A percentile compares a stretch with the other conserved stretches of the same genome.
Evolutionary conservation across 2,329 filamentous ascomycete genomes (phyloP).

Genomic region (Penicillium sp.): DNA sequence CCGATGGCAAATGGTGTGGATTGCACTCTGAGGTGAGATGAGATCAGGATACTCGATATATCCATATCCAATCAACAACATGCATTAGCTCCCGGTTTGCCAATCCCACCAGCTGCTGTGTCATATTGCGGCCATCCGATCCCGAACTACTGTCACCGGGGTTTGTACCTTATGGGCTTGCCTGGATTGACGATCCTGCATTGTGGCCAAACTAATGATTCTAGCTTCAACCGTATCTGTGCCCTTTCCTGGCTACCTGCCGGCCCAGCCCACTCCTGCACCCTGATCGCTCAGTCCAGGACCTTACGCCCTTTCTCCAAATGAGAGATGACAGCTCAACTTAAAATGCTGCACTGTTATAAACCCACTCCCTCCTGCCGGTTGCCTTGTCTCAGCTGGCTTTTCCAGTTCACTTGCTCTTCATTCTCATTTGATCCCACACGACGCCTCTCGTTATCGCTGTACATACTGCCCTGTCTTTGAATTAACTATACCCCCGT

Average conservation of each 20-base stretch:
- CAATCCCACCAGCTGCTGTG: conserved; percentile 17
- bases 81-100: conserved; percentile 4
- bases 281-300: conserved; percentile 16
- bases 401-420: conserved; percentile 2
- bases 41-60: not conserved
- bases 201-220: conserved; percentile 11
- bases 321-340: conserved; percentile 22
- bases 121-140: conserved; percentile 17
- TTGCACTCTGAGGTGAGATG: not conserved
- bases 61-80: conserved; percentile 6
- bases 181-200: conserved; percentile 7
- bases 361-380: conserved; percentile 10
- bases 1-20: conserved; percentile 3
- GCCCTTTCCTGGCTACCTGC: conserved; percentile 16
- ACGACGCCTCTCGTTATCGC: not conserved
- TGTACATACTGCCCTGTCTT: conserved; percentile 16
- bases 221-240: conserved; percentile 19
- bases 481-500: conserved; percentile 9
- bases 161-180: too few relatives aligned
- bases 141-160: not conserved
- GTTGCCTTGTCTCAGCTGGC: conserved; percentile 16
- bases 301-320: conserved; percentile 3
- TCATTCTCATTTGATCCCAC: not conserved
- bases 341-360: conserved; percentile 13
- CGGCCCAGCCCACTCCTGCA: conserved; percentile 16